These are phyloP conservation scores for Silene latifolia DNA, from an alignment of 148 eudicot genomes.

Conservation along the genomic window DNA sequence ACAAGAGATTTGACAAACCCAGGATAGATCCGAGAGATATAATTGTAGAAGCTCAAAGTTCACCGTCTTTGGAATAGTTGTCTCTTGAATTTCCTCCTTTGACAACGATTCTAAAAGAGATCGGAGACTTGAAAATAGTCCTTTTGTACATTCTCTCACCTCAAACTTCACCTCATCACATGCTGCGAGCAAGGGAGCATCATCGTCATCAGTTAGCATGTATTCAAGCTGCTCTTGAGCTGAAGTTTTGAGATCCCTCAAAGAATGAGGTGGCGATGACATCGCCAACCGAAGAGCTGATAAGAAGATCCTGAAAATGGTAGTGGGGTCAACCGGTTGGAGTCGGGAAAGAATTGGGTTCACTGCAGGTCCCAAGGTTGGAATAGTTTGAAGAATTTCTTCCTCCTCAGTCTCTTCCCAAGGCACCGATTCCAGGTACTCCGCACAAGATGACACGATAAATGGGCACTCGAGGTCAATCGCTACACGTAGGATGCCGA, in stretches of 20 bases:
- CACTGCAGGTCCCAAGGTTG: conserved; percentile 57
- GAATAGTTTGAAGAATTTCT: conserved; percentile 60
- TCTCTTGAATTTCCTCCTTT: conserved; percentile 25
- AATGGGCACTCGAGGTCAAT: conserved; percentile 64
- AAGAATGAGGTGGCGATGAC: conserved; percentile 53
- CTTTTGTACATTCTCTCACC: conserved; percentile 42
- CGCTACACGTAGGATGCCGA: conserved; percentile 72
- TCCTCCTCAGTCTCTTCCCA: conserved; percentile 97
- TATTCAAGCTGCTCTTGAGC: conserved; percentile 91
- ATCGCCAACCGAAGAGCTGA: conserved; percentile 69
- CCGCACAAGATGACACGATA: conserved; percentile 59
- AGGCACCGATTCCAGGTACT: conserved; percentile 80
- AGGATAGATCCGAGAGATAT: conserved; percentile 57
- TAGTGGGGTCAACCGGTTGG: conserved; percentile 56
- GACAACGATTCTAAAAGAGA: conserved; percentile 41
- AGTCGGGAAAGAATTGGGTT: conserved; percentile 68
- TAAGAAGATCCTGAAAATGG: conserved; percentile 47
- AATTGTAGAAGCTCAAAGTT: conserved; percentile 31
- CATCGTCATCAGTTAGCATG: conserved; percentile 90
- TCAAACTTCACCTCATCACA: conserved; percentile 52
- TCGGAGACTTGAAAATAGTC: conserved; percentile 43
- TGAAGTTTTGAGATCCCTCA: conserved; percentile 57
- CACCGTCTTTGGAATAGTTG: conserved; percentile 20
- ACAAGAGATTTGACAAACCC: conserved; percentile 69
- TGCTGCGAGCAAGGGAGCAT: conserved; percentile 61